Conservation (phyloP, 106 monocot genomes). For the Hemerocallis citrina region DNA sequence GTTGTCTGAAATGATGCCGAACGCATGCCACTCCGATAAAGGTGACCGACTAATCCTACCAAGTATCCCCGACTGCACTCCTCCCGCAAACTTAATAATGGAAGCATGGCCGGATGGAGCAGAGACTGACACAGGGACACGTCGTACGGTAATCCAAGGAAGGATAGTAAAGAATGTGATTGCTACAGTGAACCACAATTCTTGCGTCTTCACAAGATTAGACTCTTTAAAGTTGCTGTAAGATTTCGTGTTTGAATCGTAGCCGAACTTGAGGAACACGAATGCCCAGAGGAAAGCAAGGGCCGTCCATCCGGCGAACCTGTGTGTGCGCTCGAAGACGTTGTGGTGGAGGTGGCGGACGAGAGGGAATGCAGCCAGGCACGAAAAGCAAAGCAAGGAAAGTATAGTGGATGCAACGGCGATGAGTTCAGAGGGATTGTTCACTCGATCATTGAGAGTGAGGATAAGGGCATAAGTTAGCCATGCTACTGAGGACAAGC, state of each 20-base stretch:
- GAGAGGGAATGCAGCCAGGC: constrained; percentile 34
- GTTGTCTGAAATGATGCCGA: constrained; percentile 46
- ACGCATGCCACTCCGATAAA: constrained; percentile 60
- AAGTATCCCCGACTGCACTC: constrained; percentile 33
- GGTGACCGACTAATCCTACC: constrained; percentile 53
- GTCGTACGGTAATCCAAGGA: constrained; percentile 39
- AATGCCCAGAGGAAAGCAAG: constrained; percentile 49
- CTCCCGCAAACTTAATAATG: constrained; percentile 38
- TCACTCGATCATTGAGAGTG: constrained; percentile 8
- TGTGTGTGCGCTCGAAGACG: constrained; percentile 53
- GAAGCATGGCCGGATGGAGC: constrained; percentile 45
- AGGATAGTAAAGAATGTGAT: constrained; percentile 51
- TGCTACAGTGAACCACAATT: constrained; percentile 34
- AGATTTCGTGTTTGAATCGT: constrained; percentile 23
- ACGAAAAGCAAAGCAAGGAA: constrained; percentile 31
- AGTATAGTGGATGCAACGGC: constrained; percentile 35
- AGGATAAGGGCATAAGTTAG: constrained; percentile 32
- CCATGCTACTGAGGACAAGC: constrained; percentile 52
- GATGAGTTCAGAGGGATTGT: constrained; percentile 16
- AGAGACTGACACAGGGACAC: constrained; percentile 29
- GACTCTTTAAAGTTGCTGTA: constrained; percentile 20
- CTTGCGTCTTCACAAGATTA: constrained; percentile 18
- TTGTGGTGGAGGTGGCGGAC: constrained; percentile 72
- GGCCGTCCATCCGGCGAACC: constrained; percentile 60
- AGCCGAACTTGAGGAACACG: constrained; percentile 30